Evolutionary conservation across 2,329 filamentous ascomycete species (phyloP).

Genomic region (Exophiala phaeomuriformis): DNA sequence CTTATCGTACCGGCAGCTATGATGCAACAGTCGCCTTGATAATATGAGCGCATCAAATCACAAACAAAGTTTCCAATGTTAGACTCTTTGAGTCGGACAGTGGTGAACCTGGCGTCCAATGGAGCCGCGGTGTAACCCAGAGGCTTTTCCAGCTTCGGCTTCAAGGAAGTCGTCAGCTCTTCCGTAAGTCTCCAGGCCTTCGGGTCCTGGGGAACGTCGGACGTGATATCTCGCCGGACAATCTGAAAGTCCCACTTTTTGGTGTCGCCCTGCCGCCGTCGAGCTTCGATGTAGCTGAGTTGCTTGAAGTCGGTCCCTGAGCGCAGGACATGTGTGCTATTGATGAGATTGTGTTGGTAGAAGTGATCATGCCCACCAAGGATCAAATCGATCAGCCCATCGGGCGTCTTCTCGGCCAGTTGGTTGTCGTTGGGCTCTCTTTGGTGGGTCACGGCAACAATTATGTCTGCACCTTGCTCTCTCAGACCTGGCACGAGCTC

Average conservation of each 20-base stretch:
- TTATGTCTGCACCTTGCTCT: constrained; percentile 69
- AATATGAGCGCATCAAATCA: constrained; percentile 81
- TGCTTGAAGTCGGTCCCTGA: constrained; percentile 91
- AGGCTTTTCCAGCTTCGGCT: constrained; percentile 70
- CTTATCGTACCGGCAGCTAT: constrained; percentile 83
- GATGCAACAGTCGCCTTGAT: constrained; percentile 70
- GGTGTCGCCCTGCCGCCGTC: constrained; percentile 43
- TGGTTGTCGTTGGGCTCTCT: constrained; percentile 86
- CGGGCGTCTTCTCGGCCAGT: constrained; percentile 62
- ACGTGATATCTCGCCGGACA: constrained; percentile 63
- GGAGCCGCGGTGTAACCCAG: constrained; percentile 76
- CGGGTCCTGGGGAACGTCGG: constrained; percentile 57
- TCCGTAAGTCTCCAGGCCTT: constrained; percentile 57
- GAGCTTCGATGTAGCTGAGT: constrained; percentile 76
- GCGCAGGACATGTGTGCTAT: constrained; percentile 74
- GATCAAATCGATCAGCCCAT: constrained; percentile 73
- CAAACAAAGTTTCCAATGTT: constrained; percentile 88
- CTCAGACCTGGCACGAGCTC: constrained; percentile 67
- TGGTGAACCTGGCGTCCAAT: constrained; percentile 78
- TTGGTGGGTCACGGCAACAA: constrained; percentile 77
- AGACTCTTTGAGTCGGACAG: constrained; percentile 67
- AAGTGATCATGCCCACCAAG: constrained; percentile 87
- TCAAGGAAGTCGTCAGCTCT: constrained; percentile 64
- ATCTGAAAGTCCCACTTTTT: constrained; percentile 72
- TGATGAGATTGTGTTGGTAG: constrained; percentile 69